phyloP scores from a whole-genome alignment of 257 asterid genomes.

The Solanum corneliomulleri region DNA sequence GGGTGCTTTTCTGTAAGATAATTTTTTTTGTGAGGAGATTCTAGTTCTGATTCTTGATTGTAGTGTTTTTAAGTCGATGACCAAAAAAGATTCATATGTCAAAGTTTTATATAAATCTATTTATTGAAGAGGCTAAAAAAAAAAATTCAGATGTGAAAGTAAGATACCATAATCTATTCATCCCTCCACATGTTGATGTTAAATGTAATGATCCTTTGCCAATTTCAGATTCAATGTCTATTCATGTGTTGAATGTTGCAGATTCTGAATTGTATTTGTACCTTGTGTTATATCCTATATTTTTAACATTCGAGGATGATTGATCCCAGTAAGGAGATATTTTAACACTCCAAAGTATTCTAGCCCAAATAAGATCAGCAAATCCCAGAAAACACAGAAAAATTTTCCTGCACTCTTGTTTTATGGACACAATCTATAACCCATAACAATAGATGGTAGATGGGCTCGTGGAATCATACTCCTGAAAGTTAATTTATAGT shows the following conservation, averaged over 20 bases:
- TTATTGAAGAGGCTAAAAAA: background rate
- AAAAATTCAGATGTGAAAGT: background rate
- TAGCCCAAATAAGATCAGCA: too few relatives aligned
- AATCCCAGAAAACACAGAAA: background rate
- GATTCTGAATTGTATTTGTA: background rate
- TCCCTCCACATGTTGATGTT: background rate
- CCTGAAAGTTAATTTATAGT: background rate
- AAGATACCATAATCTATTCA: background rate
- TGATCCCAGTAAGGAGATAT: background rate
- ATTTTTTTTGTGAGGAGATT: background rate
- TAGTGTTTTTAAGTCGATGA: background rate
- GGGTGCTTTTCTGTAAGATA: background rate
- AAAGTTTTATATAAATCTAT: background rate
- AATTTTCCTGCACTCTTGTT: background rate
- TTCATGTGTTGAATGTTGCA: background rate
- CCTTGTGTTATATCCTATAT: background rate
- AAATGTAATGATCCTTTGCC: background rate
- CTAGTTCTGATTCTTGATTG: background rate
- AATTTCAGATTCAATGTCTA: background rate
- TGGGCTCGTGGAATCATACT: background rate
- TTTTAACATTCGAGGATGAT: background rate
- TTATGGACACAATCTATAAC: too few relatives aligned
- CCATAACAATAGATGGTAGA: background rate
- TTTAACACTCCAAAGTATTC: background rate
- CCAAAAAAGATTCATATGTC: background rate